Evolutionary conservation across 2,329 filamentous ascomycete species (phyloP).

Genomic region (Penicillium sp.): DNA sequence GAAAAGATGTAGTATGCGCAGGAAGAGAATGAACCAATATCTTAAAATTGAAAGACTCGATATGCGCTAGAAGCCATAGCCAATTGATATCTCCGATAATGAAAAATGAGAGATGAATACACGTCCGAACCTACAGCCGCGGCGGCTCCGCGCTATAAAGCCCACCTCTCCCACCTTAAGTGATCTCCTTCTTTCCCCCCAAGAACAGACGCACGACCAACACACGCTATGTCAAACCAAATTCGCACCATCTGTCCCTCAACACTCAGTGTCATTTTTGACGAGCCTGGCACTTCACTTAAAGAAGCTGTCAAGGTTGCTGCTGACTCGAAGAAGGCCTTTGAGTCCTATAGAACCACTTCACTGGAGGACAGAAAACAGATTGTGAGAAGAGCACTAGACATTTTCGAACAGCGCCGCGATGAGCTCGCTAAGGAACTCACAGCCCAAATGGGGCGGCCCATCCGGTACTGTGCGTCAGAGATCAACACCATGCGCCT

Average conservation of each 20-base stretch:
- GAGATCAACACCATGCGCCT: slow-evolving; percentile 81
- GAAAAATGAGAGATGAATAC: background rate
- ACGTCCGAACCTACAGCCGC: slow-evolving; percentile 3
- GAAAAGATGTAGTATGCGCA: background rate
- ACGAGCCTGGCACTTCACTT: slow-evolving; percentile 64
- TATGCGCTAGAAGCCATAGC: too few species aligned
- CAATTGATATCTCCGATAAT: background rate
- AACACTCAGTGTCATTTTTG: slow-evolving; percentile 79
- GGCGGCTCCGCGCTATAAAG: slow-evolving; percentile 10
- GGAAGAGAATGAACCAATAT: background rate
- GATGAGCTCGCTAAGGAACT: slow-evolving; percentile 78
- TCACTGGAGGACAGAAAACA: slow-evolving; percentile 68
- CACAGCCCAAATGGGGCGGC: slow-evolving; percentile 87
- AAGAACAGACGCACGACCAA: background rate
- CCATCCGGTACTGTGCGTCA: slow-evolving; percentile 77
- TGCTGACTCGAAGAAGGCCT: slow-evolving; percentile 30
- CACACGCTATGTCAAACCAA: slow-evolving; percentile 26
- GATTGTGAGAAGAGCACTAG: slow-evolving; percentile 77
- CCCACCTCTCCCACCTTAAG: slow-evolving; percentile 5
- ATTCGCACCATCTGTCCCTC: slow-evolving; percentile 75
- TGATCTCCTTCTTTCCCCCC: background rate
- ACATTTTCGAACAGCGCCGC: slow-evolving; percentile 65
- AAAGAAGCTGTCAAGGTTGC: slow-evolving; percentile 25
- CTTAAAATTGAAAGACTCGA: background rate
- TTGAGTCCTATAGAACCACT: slow-evolving; percentile 63